Evolutionary conservation across 176 grass and related monocot species (phyloP), one percentile per base, ranked within the genome.

Genomic region (Alopecurus myosuroides): DNA sequence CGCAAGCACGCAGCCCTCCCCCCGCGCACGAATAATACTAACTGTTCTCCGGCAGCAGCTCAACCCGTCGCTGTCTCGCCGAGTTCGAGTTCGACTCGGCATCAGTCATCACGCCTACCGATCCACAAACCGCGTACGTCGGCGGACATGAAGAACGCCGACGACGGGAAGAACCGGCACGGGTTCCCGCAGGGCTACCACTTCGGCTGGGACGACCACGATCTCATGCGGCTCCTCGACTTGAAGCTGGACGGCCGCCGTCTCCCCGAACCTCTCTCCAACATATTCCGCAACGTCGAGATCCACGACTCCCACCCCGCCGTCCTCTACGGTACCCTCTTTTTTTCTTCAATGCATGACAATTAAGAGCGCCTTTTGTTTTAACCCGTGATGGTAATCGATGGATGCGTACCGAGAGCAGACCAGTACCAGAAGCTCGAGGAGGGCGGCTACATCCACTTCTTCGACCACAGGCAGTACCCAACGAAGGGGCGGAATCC

Each of bases 391-490:
- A n/a, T n/a, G n/a, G n/a, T n/a, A n/a, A n/a, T n/a, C n/a, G n/a
- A n/a, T n/a, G n/a, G n/a, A n/a, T n/a, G n/a, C n/a, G n/a, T n/a
- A n/a, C n/a, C n/a, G n/a, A n/a, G n/a, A n/a, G n/a, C 86, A 88
- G 81, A 78, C 12, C 0, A 0, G 52, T 83, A 52, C 86, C 42
- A 53, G 66, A 2, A 18, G 9, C 1, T 44, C 66, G 9, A 34
- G 66, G 87, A 88, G 87, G 1, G 17, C 33, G 81, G 44, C 8
- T 35, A 0, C 87, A 74, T 88, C 81, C 84, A 88, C 76, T 79
- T 88, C 86, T 84, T 88, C 66, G 72, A 76, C 87, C 0, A 0
- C 9, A 58, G 76, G 55, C 19, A 55, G 87, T 52, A 19, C 41
- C 18, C 11, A 41, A 11, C 2, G 22, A 0, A 7, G 49, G 37